Evolutionary conservation across 2,329 filamentous ascomycete genomes (phyloP).

Genomic region (Epichloe bromicola): DNA sequence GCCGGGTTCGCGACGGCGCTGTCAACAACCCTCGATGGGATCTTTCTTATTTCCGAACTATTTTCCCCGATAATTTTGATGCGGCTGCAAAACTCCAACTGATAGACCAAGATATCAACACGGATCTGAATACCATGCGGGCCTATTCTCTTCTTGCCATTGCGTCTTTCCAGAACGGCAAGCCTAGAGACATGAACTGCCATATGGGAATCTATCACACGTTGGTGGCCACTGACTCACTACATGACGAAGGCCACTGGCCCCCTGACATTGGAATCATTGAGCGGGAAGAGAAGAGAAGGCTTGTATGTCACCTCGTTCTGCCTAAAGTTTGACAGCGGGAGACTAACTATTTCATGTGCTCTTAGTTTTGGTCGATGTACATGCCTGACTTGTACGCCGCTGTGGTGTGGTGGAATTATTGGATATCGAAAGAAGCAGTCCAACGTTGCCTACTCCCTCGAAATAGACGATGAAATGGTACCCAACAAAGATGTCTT

Average conservation of each 20-base stretch:
- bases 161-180: slow-evolving; percentile 37
- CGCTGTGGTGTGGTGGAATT: slow-evolving; percentile 31
- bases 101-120: not conserved
- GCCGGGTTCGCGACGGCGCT: slow-evolving; percentile 36
- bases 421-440: slow-evolving; percentile 13
- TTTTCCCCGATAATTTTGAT: slow-evolving; percentile 12
- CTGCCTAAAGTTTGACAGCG: not conserved
- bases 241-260: slow-evolving; percentile 43
- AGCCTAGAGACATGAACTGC: slow-evolving; percentile 34
- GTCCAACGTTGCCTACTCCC: slow-evolving; percentile 13
- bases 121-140: slow-evolving; percentile 9
- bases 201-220: slow-evolving; percentile 38
- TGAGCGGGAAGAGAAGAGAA: slow-evolving; percentile 32
- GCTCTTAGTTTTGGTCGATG: slow-evolving; percentile 37
- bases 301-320: slow-evolving; percentile 24
- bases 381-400: slow-evolving; percentile 43
- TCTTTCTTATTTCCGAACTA: slow-evolving; percentile 27
- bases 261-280: slow-evolving; percentile 29
- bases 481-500: slow-evolving; percentile 16
- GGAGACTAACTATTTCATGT: not conserved
- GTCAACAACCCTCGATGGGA: slow-evolving; percentile 24
- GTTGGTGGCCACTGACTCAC: slow-evolving; percentile 31
- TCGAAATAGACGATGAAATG: slow-evolving; percentile 27
- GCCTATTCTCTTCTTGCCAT: slow-evolving; percentile 32
- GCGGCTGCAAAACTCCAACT: slow-evolving; percentile 9